These are phyloP conservation scores for Lentinula guzmanii DNA, from an alignment of 768 basidiomycete species.

Conservation along the genomic window DNA sequence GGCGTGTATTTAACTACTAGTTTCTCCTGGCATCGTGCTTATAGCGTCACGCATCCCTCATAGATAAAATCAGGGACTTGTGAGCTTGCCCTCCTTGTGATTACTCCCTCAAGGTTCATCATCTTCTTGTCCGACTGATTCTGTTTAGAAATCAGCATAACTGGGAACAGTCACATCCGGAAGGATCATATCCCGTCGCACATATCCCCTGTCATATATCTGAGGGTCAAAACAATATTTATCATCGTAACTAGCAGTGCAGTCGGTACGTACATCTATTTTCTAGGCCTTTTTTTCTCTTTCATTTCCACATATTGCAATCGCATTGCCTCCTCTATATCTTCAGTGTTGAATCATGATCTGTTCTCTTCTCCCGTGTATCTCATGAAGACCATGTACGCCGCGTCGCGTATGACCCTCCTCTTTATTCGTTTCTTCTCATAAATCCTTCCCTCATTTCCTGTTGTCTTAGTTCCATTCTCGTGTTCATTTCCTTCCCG, in stretches of 20 bases:
- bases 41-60: neutral
- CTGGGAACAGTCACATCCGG: neutral
- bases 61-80: neutral
- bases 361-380: neutral
- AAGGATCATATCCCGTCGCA: neutral
- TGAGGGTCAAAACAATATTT: no score
- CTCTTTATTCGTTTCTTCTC: neutral
- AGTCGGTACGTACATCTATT: neutral
- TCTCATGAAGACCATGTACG: neutral
- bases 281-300: neutral
- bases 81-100: neutral
- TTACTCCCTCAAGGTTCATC: neutral
- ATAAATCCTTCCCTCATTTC: neutral
- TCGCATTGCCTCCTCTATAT: neutral
- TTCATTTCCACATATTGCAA: neutral
- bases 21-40: neutral
- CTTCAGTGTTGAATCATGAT: neutral
- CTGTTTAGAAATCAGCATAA: neutral
- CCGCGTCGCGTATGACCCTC: neutral
- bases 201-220: neutral
- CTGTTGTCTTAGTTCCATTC: neutral
- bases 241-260: no score
- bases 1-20: neutral
- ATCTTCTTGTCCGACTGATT: neutral
- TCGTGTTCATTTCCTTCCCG: neutral